These are phyloP conservation scores for Malus sieversii DNA, from an alignment of 306 rosid genomes.

Conservation along the genomic window DNA sequence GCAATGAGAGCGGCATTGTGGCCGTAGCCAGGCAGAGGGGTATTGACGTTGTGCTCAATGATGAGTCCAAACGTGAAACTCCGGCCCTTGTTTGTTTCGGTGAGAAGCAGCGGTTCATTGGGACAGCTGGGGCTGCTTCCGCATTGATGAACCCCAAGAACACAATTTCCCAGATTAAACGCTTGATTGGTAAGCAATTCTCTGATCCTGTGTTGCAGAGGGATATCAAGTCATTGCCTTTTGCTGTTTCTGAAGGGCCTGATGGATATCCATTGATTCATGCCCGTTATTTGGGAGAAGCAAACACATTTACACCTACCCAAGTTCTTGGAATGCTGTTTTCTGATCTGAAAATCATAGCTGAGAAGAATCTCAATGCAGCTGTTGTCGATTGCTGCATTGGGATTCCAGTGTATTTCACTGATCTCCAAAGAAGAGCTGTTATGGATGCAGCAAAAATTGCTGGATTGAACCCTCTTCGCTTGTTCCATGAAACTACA, in stretches of 20 bases:
- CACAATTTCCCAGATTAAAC: constrained; percentile 73
- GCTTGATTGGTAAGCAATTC: constrained; percentile 64
- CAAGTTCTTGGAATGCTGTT: constrained; percentile 81
- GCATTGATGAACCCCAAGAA: constrained; percentile 94
- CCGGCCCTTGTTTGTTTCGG: constrained; percentile 96
- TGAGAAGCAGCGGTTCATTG: constrained; percentile 85
- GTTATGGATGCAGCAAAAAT: constrained; percentile 84
- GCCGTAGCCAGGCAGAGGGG: constrained; percentile 97
- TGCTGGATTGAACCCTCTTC: constrained; percentile 88
- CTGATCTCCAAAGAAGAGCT: constrained; percentile 91
- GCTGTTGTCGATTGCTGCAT: constrained; percentile 90
- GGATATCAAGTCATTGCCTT: constrained; percentile 71
- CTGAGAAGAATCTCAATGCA: constrained; percentile 69
- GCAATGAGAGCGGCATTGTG: constrained; percentile 92
- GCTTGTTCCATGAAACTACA: constrained; percentile 79
- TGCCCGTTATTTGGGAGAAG: constrained; percentile 64
- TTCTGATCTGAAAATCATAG: constrained; percentile 70
- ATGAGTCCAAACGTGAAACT: constrained; percentile 92
- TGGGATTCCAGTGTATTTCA: constrained; percentile 87
- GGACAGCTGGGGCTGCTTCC: constrained; percentile 93
- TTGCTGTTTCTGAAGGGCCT: constrained; percentile 63
- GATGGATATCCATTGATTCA: constrained; percentile 86
- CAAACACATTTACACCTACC: constrained; percentile 59
- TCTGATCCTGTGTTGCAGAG: constrained; percentile 74
- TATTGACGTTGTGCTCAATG: constrained; percentile 90